These are phyloP conservation scores for Cryphonectria japonica DNA, from an alignment of 2,329 filamentous ascomycete species.

Conservation along the genomic window DNA sequence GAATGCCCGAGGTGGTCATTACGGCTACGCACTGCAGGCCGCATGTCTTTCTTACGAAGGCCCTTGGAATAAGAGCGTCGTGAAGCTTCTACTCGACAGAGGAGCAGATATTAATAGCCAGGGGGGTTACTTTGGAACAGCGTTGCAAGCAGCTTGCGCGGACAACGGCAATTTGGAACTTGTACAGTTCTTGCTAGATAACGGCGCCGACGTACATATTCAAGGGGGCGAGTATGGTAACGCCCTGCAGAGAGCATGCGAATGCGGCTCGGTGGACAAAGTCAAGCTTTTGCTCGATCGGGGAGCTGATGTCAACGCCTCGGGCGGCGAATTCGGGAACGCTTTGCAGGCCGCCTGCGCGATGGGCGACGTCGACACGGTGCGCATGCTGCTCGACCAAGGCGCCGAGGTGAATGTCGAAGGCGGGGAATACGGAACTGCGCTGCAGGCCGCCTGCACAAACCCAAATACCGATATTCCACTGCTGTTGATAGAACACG, in stretches of 20 bases:
- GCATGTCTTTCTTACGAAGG: neutral
- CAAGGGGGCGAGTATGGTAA: neutral
- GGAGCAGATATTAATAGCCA: neutral
- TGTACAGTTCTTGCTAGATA: neutral
- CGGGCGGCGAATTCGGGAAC: neutral
- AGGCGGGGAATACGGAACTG: neutral
- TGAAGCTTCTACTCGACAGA: neutral
- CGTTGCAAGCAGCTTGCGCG: neutral
- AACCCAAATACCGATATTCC: neutral
- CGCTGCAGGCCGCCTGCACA: neutral
- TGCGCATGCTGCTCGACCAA: neutral
- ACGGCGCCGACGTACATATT: neutral
- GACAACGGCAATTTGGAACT: too few relatives aligned
- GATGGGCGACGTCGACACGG: neutral
- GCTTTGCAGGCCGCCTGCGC: neutral
- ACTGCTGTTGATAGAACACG: neutral
- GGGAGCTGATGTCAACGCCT: neutral
- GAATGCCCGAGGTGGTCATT: neutral
- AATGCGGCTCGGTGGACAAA: rapidly evolving
- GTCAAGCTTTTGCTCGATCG: neutral
- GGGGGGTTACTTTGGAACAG: neutral
- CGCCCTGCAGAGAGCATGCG: neutral
- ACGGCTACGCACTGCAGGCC: neutral
- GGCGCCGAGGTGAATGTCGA: neutral
- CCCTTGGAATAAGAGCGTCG: neutral